These are phyloP conservation scores for Ormosia emarginata DNA, from an alignment of 306 rosid species.

Conservation along the genomic window DNA sequence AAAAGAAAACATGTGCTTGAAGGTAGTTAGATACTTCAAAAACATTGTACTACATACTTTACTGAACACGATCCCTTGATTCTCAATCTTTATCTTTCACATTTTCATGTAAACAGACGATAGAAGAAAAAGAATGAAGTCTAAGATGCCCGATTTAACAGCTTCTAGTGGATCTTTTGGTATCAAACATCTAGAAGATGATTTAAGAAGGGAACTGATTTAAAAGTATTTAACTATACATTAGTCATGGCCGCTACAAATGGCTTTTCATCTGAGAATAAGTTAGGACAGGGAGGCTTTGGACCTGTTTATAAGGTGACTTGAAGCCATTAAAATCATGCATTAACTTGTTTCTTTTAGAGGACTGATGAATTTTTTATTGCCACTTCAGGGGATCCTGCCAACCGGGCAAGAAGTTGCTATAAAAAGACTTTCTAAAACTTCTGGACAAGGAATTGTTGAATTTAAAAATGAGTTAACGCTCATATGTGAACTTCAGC, in stretches of 20 bases:
- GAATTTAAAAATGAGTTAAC: conserved; percentile 21
- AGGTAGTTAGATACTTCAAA: background rate
- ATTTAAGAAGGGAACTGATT: background rate
- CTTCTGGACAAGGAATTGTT: conserved; percentile 1
- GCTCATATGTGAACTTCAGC: conserved; percentile 17
- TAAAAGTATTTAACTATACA: conserved; percentile 7
- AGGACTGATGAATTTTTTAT: background rate
- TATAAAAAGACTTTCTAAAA: conserved; percentile 10
- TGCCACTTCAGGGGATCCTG: background rate
- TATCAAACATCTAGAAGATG: background rate
- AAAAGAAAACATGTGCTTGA: background rate
- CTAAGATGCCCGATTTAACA: background rate
- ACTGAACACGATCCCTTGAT: background rate
- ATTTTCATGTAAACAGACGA: background rate
- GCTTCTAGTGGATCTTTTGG: background rate
- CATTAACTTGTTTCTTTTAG: background rate
- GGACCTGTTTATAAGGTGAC: conserved; percentile 31
- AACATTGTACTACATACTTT: background rate
- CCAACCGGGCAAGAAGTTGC: background rate
- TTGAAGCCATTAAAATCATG: too few species aligned
- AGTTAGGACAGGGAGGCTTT: conserved; percentile 33
- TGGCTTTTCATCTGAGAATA: conserved; percentile 9
- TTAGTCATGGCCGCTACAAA: conserved; percentile 22
- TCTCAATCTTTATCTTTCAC: background rate
- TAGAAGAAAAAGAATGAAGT: background rate